Percentiles rank a stretch among this genome's conserved stretches.
Conservation (phyloP, 1,139 yeast species). For the Geotrichum reessii region DNA sequence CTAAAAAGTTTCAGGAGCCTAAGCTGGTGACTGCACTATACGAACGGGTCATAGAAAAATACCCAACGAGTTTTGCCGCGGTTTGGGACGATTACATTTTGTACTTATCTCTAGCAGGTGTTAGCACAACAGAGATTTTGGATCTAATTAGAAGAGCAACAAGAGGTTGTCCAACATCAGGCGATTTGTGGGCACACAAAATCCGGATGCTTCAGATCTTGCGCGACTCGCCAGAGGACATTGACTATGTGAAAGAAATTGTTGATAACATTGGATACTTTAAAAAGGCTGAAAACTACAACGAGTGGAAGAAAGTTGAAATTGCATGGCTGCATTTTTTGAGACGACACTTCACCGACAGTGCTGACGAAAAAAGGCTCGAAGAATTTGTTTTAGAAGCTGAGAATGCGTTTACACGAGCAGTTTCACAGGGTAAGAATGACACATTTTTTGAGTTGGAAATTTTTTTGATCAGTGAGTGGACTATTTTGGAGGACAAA, state of each 20-base stretch:
- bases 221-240: slow-evolving; percentile 17
- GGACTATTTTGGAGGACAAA: slow-evolving; percentile 9
- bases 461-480: slow-evolving; percentile 14
- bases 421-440: slow-evolving; percentile 4
- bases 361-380: slow-evolving; percentile 18
- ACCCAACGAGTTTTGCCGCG: slow-evolving; percentile 22
- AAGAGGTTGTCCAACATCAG: slow-evolving; percentile 28
- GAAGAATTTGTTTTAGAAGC: slow-evolving; percentile 23
- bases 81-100: slow-evolving; percentile 34
- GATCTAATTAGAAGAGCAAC: slow-evolving; percentile 25
- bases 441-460: not conserved
- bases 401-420: slow-evolving; percentile 1
- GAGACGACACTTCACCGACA: slow-evolving; percentile 19
- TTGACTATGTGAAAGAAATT: slow-evolving; percentile 12
- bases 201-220: slow-evolving; percentile 22
- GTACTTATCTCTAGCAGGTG: slow-evolving; percentile 16
- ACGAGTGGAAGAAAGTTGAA: slow-evolving; percentile 40
- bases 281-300: slow-evolving; percentile 20
- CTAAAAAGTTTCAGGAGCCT: slow-evolving; percentile 20
- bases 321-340: slow-evolving; percentile 34
- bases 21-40: slow-evolving; percentile 23
- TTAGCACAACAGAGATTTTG: slow-evolving; percentile 9
- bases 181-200: slow-evolving; percentile 28
- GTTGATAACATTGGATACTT: slow-evolving; percentile 17
- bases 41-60: slow-evolving; percentile 26